These are phyloP conservation scores for Russula dissimulans DNA, from an alignment of 768 basidiomycete genomes.

Conservation along the genomic window DNA sequence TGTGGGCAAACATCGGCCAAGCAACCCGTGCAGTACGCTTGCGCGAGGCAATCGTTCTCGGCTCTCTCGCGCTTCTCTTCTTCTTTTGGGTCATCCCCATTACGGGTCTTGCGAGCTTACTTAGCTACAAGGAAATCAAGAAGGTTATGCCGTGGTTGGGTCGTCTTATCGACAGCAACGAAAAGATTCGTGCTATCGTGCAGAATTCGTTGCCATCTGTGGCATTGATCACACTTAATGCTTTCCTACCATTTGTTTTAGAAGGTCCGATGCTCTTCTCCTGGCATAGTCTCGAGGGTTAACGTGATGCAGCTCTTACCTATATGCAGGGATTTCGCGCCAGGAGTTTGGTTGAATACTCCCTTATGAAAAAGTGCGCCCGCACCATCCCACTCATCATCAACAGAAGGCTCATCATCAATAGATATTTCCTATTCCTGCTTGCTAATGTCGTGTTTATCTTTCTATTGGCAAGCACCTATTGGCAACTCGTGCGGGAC, in stretches of 20 bases:
- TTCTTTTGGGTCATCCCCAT: slow-evolving; percentile 94
- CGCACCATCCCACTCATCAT: slow-evolving; percentile 4
- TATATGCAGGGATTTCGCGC: slow-evolving; percentile 89
- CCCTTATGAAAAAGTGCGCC: slow-evolving; percentile 79
- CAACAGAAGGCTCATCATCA: neutral
- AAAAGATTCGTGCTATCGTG: slow-evolving; percentile 74
- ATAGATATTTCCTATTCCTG: slow-evolving; percentile 88
- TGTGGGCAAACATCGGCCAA: slow-evolving; percentile 85
- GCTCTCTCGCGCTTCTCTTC: slow-evolving; percentile 60
- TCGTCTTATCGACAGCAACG: slow-evolving; percentile 70
- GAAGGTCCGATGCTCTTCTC: slow-evolving; percentile 47
- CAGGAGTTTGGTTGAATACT: slow-evolving; percentile 89
- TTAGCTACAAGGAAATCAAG: slow-evolving; percentile 92
- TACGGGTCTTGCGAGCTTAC: slow-evolving; percentile 70
- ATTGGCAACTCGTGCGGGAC: slow-evolving; percentile 85
- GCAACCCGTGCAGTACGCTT: slow-evolving; percentile 47
- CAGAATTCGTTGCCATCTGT: slow-evolving; percentile 92
- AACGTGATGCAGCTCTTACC: slow-evolving; percentile 43
- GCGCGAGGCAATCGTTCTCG: slow-evolving; percentile 65
- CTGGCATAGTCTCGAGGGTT: neutral
- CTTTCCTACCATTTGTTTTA: slow-evolving; percentile 75
- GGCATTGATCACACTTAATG: slow-evolving; percentile 86
- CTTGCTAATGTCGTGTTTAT: slow-evolving; percentile 91
- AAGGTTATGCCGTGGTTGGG: slow-evolving; percentile 85
- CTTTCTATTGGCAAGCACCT: slow-evolving; percentile 85